phyloP scores from a whole-genome alignment of 768 basidiomycete species.

The Wakefieldia striispora region DNA sequence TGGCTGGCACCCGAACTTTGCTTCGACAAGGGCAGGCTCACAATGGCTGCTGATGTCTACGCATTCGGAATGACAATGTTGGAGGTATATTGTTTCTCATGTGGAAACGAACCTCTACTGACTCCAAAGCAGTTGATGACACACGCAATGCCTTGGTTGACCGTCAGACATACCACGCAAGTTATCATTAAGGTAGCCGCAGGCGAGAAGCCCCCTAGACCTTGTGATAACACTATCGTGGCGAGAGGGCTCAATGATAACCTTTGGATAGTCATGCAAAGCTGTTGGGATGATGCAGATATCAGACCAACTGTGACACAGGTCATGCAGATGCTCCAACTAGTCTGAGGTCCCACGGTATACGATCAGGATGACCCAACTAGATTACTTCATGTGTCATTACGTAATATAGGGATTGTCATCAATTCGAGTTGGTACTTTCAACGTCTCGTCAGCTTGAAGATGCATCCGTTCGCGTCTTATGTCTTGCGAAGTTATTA shows the following conservation, averaged over 20 bases:
- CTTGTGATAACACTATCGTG: slow-evolving; percentile 32
- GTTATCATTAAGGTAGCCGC: slow-evolving; percentile 44
- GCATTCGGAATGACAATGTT: slow-evolving; percentile 57
- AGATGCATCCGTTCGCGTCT: slow-evolving; percentile 84
- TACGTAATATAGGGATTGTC: slow-evolving; percentile 12
- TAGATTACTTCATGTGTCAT: slow-evolving; percentile 19
- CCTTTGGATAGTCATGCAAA: slow-evolving; percentile 43
- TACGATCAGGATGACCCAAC: too few species aligned
- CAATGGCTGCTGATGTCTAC: slow-evolving; percentile 50
- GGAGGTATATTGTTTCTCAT: slow-evolving; percentile 37
- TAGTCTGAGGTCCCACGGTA: too few species aligned
- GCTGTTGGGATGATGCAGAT: slow-evolving; percentile 42
- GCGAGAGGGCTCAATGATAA: slow-evolving; percentile 45
- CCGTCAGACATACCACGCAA: slow-evolving; percentile 50
- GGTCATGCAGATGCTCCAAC: slow-evolving; percentile 20
- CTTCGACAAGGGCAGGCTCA: slow-evolving; percentile 46
- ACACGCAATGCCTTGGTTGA: slow-evolving; percentile 50
- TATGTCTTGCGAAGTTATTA: slow-evolving; percentile 90
- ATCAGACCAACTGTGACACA: slow-evolving; percentile 42
- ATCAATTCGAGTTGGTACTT: neutral
- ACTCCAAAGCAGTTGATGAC: slow-evolving; percentile 45
- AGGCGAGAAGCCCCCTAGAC: slow-evolving; percentile 45
- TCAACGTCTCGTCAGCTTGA: neutral
- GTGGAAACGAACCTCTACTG: neutral
- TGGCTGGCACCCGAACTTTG: slow-evolving; percentile 61